phyloP scores from a whole-genome alignment of 805 yeast genomes.

The Cyberlindnera euphorbiiphila region DNA sequence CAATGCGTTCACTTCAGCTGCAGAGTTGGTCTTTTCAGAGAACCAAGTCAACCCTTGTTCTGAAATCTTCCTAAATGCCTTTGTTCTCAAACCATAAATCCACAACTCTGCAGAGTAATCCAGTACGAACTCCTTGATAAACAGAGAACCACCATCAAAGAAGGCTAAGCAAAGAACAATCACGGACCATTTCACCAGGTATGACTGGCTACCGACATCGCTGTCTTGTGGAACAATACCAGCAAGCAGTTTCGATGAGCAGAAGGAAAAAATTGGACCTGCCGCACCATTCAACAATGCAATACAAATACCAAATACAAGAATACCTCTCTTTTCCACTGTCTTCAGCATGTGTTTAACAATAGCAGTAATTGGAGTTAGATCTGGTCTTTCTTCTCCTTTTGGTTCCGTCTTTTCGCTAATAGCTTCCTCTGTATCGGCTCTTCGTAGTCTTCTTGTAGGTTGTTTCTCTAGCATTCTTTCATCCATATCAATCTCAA shows the following conservation, averaged over 20 bases:
- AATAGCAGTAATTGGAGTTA: slow-evolving; percentile 29
- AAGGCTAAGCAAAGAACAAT: slow-evolving; percentile 59
- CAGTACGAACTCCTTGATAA: slow-evolving; percentile 46
- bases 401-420: too few species aligned
- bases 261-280: slow-evolving; percentile 75
- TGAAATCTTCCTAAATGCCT: slow-evolving; percentile 45
- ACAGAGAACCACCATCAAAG: slow-evolving; percentile 55
- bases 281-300: slow-evolving; percentile 57
- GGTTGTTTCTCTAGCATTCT: background rate
- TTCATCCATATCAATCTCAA: slow-evolving; percentile 10
- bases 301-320: slow-evolving; percentile 48
- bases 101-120: slow-evolving; percentile 65
- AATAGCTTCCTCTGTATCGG: background rate
- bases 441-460: slow-evolving; percentile 10
- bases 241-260: slow-evolving; percentile 64
- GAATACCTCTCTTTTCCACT: slow-evolving; percentile 25
- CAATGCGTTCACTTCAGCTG: slow-evolving; percentile 59
- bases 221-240: slow-evolving; percentile 53
- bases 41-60: slow-evolving; percentile 55
- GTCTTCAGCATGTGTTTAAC: slow-evolving; percentile 29
- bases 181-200: slow-evolving; percentile 61
- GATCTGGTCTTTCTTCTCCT: slow-evolving; percentile 19
- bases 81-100: slow-evolving; percentile 50
- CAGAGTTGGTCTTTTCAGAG: slow-evolving; percentile 33
- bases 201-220: slow-evolving; percentile 29